These are phyloP conservation scores for Gymnopilus dilepis DNA, from an alignment of 768 basidiomycete species.

Conservation along the genomic window DNA sequence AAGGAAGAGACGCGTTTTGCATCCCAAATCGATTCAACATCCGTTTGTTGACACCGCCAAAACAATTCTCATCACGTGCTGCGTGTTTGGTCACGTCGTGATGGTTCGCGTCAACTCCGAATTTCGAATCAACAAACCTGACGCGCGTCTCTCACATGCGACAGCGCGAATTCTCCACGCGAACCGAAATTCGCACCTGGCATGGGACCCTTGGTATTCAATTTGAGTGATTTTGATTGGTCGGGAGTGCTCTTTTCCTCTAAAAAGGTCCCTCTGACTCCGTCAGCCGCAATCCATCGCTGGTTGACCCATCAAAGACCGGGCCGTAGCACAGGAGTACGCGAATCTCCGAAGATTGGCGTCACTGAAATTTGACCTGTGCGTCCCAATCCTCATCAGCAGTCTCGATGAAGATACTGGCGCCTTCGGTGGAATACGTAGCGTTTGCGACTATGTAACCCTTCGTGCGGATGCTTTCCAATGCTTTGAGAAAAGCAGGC, in stretches of 20 bases:
- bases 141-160: conserved; percentile 1
- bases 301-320: no score
- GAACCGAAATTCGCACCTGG: background rate
- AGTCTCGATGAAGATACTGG: conserved; percentile 15
- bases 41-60: conserved; percentile 35
- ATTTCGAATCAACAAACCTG: conserved; percentile 1
- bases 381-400: conserved; percentile 14
- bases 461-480: background rate
- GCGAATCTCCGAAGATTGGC: no score
- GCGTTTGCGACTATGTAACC: conserved; percentile 12
- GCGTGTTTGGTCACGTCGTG: conserved; percentile 29
- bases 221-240: no score
- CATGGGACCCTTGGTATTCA: no score
- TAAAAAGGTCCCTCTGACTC: no score
- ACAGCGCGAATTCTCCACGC: background rate
- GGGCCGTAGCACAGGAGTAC: no score
- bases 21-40: conserved; percentile 38
- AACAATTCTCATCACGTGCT: conserved; percentile 40
- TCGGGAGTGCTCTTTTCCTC: no score
- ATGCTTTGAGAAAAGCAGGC: conserved; percentile 3
- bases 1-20: conserved; percentile 37
- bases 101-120: conserved; percentile 14
- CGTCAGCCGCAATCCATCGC: no score
- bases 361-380: background rate
- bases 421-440: conserved; percentile 12